Conservation (phyloP, 2,329 filamentous ascomycete species). For the Hymenoscyphus fraxineus region DNA sequence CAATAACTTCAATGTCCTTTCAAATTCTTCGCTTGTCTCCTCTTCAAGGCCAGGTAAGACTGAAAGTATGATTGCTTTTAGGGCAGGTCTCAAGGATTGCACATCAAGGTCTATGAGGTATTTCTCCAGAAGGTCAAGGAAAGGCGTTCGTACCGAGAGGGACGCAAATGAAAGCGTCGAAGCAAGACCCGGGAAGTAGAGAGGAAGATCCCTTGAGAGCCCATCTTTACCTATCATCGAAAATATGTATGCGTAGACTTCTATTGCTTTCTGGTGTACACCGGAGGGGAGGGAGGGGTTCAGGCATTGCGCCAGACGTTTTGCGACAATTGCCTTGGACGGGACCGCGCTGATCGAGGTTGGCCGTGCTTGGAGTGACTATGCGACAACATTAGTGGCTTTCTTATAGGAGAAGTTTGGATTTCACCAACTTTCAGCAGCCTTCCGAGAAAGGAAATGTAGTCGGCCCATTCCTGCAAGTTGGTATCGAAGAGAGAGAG, state of each 20-base stretch:
- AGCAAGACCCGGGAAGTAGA: conserved; percentile 87
- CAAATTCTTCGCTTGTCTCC: conserved; percentile 95
- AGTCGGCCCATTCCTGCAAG: conserved; percentile 98
- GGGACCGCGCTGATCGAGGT: conserved; percentile 69
- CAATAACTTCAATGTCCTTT: conserved; percentile 74
- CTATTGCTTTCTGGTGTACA: conserved; percentile 94
- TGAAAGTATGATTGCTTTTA: conserved; percentile 88
- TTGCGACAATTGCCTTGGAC: conserved; percentile 77
- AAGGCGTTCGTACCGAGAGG: conserved; percentile 80
- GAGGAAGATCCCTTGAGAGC: conserved; percentile 73
- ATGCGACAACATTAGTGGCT: conserved; percentile 29
- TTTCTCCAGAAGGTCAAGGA: conserved; percentile 77
- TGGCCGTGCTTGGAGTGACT: conserved; percentile 87
- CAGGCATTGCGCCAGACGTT: conserved; percentile 89
- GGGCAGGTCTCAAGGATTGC: conserved; percentile 71
- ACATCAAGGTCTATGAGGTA: conserved; percentile 72
- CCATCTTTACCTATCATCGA: conserved; percentile 76
- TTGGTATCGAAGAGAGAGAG: conserved; percentile 87
- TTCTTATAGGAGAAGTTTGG: conserved; percentile 12
- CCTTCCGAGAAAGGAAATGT: conserved; percentile 92
- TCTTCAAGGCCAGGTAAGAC: conserved; percentile 90
- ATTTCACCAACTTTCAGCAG: conserved; percentile 69
- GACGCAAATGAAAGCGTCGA: conserved; percentile 92
- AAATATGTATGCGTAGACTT: conserved; percentile 90
- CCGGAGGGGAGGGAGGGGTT: conserved; percentile 91